Evolutionary conservation across 2,329 filamentous ascomycete species (phyloP), one percentile per base, ranked within the genome.

Genomic region (Pseudogymnoascus sp.): DNA sequence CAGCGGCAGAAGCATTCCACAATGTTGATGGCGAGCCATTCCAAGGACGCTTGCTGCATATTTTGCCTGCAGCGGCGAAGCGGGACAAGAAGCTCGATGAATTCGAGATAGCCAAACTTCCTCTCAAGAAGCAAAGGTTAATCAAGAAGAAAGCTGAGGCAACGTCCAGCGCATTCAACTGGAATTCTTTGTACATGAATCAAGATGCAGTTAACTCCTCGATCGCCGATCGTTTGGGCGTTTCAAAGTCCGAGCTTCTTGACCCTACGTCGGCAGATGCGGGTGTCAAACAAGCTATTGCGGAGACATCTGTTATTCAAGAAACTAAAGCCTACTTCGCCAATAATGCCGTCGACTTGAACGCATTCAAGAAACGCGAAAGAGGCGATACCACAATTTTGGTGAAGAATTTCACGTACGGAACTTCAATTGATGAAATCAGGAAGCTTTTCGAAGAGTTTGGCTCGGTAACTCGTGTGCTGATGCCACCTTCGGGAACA

Each of bases 181-280:
- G 94, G 94, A 99, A 99, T 78, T 93, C 92, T n/a, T 80, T 99
- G n/a, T 99, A 94, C 75, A 95, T 99, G 90, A 97, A 89, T 75
- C 89, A 91, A 77, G 92, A 99, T 78, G 91, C 94, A 59, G 92
- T 99, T 60, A 92, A 97, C 76, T 86, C 90, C 58, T 95, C 92
- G 5, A 85, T 96, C 65, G 91, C 94, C 58, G 85, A 88, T 71
- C 88, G 92, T 61, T 81, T 99, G 63, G 92, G 93, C 55, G 84
- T 99, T 63, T 88, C 89, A 62, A 99, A 99, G 78, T 87, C 91
- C 9, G 92, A 96, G 69, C 77, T 99, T 63, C 81, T 99, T 51
- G 93, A 99, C 76, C 94, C 93, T n/a, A 96, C 93, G 3, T 96
- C 91, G 63, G 87, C 93, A 62, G 92, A 97, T 75, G 92, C 93